Conservation (phyloP, 139 green algal species). For the Chlamydomonas schloesseri region DNA sequence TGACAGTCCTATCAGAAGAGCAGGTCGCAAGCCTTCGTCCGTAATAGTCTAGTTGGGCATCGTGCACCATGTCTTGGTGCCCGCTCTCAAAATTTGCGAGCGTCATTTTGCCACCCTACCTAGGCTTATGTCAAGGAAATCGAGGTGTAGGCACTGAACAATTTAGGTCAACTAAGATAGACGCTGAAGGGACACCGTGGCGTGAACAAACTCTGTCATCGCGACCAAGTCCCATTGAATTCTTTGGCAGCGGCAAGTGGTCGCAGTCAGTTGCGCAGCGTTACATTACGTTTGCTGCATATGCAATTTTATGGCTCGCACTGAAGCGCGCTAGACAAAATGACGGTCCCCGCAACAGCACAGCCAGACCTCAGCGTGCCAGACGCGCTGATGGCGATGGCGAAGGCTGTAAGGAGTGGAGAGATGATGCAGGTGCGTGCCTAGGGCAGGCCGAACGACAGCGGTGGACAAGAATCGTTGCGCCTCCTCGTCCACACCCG, state of each 20-base stretch:
- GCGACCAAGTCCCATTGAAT: too few species aligned
- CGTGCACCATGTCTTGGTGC: slow-evolving; percentile 92
- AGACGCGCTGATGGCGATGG: slow-evolving; percentile 48
- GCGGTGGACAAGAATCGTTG: too few species aligned
- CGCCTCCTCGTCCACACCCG: neutral
- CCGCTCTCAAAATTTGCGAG: slow-evolving; percentile 83
- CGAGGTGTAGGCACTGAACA: neutral
- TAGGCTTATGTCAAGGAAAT: too few species aligned
- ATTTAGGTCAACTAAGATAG: neutral
- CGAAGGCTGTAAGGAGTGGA: slow-evolving; percentile 33
- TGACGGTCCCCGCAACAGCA: too few species aligned
- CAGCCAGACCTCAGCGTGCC: neutral
- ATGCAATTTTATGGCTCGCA: too few species aligned
- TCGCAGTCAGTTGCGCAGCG: too few species aligned
- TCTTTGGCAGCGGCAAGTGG: too few species aligned
- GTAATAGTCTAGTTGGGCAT: slow-evolving; percentile 97
- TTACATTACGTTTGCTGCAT: too few species aligned
- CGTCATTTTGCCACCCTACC: slow-evolving; percentile 19
- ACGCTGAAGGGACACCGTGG: too few species aligned
- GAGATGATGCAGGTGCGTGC: slow-evolving; percentile 42
- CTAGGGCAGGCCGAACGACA: too few species aligned
- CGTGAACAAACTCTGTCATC: too few species aligned
- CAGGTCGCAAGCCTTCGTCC: slow-evolving; percentile 93
- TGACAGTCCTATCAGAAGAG: slow-evolving; percentile 92
- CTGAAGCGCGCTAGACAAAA: too few species aligned